Percentiles rank a stretch among this genome's conserved stretches.
phyloP scores from a whole-genome alignment of 148 eudicot genomes.

The Cornus controversa region DNA sequence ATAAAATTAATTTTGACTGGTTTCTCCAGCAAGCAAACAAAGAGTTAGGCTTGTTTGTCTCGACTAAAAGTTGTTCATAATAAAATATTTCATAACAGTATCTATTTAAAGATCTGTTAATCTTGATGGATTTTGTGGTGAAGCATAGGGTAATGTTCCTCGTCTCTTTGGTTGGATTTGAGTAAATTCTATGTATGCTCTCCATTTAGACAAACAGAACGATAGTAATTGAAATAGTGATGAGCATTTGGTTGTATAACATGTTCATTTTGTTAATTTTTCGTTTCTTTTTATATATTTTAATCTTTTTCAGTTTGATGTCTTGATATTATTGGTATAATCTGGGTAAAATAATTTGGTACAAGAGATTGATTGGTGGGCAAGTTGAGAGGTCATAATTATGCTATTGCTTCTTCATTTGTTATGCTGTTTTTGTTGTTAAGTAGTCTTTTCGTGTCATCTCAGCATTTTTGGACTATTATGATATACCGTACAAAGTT shows the following conservation, averaged over 20 bases:
- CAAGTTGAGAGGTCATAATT: not conserved
- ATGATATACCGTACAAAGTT: conserved; percentile 69
- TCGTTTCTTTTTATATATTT: not conserved
- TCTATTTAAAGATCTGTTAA: not conserved
- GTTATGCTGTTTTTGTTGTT: not conserved
- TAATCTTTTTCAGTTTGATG: too few species aligned
- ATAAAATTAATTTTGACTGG: not conserved
- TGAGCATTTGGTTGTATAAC: not conserved
- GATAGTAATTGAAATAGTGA: not conserved
- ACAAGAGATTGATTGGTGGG: not conserved
- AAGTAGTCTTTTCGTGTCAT: conserved; percentile 7
- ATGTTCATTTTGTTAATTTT: not conserved
- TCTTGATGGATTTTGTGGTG: not conserved
- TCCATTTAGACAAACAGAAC: not conserved
- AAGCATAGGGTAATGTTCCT: too few species aligned
- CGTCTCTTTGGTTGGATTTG: not conserved
- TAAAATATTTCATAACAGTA: not conserved
- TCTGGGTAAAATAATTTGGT: not conserved
- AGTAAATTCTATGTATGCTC: not conserved
- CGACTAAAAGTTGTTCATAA: not conserved
- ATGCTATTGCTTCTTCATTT: not conserved
- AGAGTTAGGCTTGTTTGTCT: not conserved
- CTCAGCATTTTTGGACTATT: conserved; percentile 75
- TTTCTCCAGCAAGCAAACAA: not conserved
- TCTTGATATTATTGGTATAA: not conserved